Base-by-base conservation (phyloP, 495 filamentous ascomycete genomes). In the Penicillium turbatum region DNA sequence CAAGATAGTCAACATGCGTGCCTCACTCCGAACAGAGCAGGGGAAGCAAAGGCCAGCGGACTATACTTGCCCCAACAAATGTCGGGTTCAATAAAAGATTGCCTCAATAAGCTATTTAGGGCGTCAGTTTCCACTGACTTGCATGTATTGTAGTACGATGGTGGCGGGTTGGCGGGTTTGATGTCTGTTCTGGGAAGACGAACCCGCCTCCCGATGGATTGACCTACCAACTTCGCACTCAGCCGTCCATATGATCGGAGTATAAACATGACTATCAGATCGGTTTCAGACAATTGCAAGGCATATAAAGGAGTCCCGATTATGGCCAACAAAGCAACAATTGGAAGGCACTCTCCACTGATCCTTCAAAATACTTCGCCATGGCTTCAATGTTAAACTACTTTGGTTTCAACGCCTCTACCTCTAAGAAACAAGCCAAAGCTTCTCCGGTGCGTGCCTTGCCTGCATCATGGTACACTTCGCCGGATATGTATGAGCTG, bases 391-490 rank as follows among this genome's bases (percentile, higher is more conserved):
- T 70, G 61, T 53, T 70, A 21, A 61, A 68, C 40, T 70, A 68
- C 40, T 60, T 70, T 15, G 49, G 61, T 54, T 71, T 71, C 55
- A 60, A 56, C 46, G 56, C 51, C 31, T 15, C 56, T 26, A 15
- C 59, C 13, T 35, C 63, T 17, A 60, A 62, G 8, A 52, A 56
- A 21, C 37, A 56, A 50, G 41, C 35, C 10, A 66, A 59, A 15
- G 50, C 55, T 5, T 53, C 54, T 0, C 62, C 64, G 1, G 59
- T 69, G 9, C 66, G 68, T 17, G 72, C 74, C n/a, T 56, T 80
- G 17, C 76, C 76, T 17, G 69, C 73, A 38, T 75, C 72, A 37
- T 80, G 75, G 76, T 80, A 78, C 53, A 72, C 64, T 13, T 71
- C 71, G 3, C 57, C 62, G 9, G 71, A 73, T 51, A 78, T 80